Percentiles rank a stretch among this genome's conserved stretches.
These are phyloP conservation scores for Eurotiales sp. DNA, from an alignment of 2,329 filamentous ascomycete species.

Conservation along the genomic window DNA sequence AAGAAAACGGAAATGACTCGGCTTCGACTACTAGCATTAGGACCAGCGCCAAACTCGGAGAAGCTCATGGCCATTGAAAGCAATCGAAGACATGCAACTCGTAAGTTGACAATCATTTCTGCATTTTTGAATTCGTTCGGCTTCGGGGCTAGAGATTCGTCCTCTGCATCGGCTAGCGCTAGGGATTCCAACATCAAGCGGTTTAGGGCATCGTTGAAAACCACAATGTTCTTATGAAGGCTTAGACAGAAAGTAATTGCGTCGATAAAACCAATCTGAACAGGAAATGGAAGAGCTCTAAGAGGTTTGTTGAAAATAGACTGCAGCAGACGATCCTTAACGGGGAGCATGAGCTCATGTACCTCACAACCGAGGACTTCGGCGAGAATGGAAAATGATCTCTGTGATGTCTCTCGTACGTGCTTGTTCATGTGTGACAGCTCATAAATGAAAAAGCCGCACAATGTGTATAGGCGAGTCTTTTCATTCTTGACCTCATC, in stretches of 20 bases:
- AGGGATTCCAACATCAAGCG: slow-evolving; percentile 89
- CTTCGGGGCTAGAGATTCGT: slow-evolving; percentile 88
- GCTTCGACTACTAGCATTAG: slow-evolving; percentile 59
- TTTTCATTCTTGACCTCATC: slow-evolving; percentile 69
- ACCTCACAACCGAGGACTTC: slow-evolving; percentile 73
- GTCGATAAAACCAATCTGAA: slow-evolving; percentile 97
- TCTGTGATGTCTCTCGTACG: slow-evolving; percentile 81
- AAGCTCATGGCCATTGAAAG: slow-evolving; percentile 91
- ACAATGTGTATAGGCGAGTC: slow-evolving; percentile 69
- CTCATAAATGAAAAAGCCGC: slow-evolving; percentile 80
- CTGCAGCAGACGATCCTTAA: slow-evolving; percentile 82
- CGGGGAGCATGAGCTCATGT: slow-evolving; percentile 82
- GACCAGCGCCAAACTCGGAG: slow-evolving; percentile 79
- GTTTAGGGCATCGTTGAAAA: slow-evolving; percentile 88
- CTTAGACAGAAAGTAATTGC: slow-evolving; percentile 93
- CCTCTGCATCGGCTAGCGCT: slow-evolving; percentile 88
- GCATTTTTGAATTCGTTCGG: slow-evolving; percentile 93
- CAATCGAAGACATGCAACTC: slow-evolving; percentile 89
- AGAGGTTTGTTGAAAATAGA: slow-evolving; percentile 95
- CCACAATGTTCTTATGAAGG: slow-evolving; percentile 81
- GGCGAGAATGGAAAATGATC: slow-evolving; percentile 75
- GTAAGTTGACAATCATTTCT: slow-evolving; percentile 83
- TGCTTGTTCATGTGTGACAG: slow-evolving; percentile 94
- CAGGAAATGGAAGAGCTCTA: slow-evolving; percentile 84
- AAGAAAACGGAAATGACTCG: slow-evolving; percentile 94